phyloP scores from a whole-genome alignment of 225 moss, liverwort and hornwort genomes.

The Antitrichia curtipendula region DNA sequence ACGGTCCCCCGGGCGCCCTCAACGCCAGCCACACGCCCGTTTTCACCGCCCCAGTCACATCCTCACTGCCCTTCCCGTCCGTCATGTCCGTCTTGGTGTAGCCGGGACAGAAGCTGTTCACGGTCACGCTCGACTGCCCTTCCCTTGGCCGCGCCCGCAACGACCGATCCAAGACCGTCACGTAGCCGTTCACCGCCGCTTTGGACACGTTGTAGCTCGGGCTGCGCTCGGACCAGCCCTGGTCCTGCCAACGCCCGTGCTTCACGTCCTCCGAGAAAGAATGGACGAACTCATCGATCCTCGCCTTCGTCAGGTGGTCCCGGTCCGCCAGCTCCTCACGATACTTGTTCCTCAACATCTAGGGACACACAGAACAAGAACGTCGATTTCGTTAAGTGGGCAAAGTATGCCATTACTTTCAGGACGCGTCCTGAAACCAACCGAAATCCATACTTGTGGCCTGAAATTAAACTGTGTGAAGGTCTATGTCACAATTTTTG shows the following conservation, averaged over 20 bases:
- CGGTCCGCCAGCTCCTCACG: constrained; percentile 7
- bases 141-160: neutral
- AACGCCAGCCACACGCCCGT: constrained; percentile 27
- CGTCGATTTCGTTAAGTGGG: neutral
- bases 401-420: neutral
- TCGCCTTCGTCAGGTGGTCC: constrained; percentile 1
- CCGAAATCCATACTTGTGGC: neutral
- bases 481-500: neutral
- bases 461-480: neutral
- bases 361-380: neutral
- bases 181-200: constrained; percentile 27
- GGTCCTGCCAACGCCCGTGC: constrained; percentile 13
- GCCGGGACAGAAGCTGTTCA: constrained; percentile 42
- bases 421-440: neutral
- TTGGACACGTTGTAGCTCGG: constrained; percentile 18
- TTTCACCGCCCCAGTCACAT: constrained; percentile 1
- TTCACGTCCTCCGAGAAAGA: constrained; percentile 11
- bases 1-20: neutral
- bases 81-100: constrained; percentile 32
- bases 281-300: constrained; percentile 1
- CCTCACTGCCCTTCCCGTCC: constrained; percentile 8
- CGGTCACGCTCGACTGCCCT: neutral
- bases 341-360: constrained; percentile 10
- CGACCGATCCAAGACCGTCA: constrained; percentile 9
- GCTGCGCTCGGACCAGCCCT: constrained; percentile 15